Evolutionary conservation across 2,329 filamentous ascomycete genomes (phyloP).

Genomic region (Neofusicoccum ribis): DNA sequence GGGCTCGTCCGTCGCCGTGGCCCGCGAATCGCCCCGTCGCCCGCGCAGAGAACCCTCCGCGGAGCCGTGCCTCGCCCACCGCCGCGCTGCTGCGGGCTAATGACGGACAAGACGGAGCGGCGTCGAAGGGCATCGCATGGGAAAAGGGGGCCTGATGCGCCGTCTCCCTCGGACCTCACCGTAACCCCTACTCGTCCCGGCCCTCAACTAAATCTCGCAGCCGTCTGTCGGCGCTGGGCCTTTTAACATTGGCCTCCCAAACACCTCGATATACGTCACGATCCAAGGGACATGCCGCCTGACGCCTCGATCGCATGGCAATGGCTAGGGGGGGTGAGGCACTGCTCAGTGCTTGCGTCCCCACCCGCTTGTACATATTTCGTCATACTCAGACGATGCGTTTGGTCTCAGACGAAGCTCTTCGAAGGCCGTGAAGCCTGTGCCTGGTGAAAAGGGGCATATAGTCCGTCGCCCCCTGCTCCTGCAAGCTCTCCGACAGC

Average conservation of each 20-base stretch:
- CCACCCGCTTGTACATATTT: background rate
- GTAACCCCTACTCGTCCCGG: background rate
- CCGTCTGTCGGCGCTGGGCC: background rate
- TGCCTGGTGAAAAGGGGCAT: background rate
- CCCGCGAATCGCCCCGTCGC: background rate
- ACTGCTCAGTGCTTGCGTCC: background rate
- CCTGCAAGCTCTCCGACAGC: background rate
- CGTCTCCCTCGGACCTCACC: conserved; percentile 5
- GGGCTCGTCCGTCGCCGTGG: background rate
- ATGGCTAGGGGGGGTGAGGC: background rate
- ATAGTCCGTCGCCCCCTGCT: background rate
- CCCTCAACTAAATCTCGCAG: conserved; percentile 14
- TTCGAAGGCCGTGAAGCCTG: background rate
- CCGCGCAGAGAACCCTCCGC: background rate
- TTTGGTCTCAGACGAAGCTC: background rate
- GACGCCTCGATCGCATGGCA: background rate
- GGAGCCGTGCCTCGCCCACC: background rate
- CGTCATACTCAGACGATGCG: conserved; percentile 3
- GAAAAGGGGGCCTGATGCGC: conserved; percentile 1
- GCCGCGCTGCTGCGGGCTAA: background rate
- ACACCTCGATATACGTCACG: conserved; percentile 6
- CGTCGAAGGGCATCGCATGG: background rate
- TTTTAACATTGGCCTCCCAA: background rate
- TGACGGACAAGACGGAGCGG: background rate
- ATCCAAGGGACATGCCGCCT: conserved; percentile 1